Evolutionary conservation across 2,329 filamentous ascomycete species (phyloP).

Genomic region (Colletotrichum somersetense): DNA sequence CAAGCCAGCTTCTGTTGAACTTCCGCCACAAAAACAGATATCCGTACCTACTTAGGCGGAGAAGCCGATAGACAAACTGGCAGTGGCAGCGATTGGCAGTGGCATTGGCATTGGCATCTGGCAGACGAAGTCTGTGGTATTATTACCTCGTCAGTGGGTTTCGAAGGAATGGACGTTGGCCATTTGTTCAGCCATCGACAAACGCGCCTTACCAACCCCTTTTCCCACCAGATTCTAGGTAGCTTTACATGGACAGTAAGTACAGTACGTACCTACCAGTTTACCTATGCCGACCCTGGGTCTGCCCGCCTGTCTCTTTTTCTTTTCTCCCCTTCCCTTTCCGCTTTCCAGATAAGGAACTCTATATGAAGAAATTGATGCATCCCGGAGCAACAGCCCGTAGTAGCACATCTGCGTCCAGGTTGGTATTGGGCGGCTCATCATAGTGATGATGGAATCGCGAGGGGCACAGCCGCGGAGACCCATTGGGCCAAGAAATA

Average conservation of each 20-base stretch:
- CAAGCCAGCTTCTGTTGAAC: too few relatives aligned
- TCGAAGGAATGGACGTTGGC: slow-evolving; percentile 7
- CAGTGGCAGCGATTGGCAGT: background rate
- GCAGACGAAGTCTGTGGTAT: slow-evolving; percentile 17
- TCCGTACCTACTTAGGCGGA: background rate
- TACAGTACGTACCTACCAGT: background rate
- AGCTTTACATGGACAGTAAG: background rate
- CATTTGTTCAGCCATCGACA: slow-evolving; percentile 9
- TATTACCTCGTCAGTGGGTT: slow-evolving; percentile 24
- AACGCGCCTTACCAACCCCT: slow-evolving; percentile 11
- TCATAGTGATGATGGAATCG: slow-evolving; percentile 26
- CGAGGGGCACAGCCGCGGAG: slow-evolving; percentile 10
- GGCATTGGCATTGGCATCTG: slow-evolving; percentile 11
- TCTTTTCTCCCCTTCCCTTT: background rate
- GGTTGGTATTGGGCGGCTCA: background rate
- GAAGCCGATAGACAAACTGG: background rate
- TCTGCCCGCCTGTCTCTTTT: slow-evolving; percentile 7
- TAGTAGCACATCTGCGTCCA: background rate
- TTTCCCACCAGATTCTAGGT: background rate
- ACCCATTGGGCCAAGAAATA: slow-evolving; percentile 30
- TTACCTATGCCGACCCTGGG: slow-evolving; percentile 23
- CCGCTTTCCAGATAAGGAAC: background rate
- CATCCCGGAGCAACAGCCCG: background rate
- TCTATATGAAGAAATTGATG: slow-evolving; percentile 2
- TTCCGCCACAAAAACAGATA: too few relatives aligned